phyloP scores from a whole-genome alignment of 306 rosid species.

The Mucuna pruriens region DNA sequence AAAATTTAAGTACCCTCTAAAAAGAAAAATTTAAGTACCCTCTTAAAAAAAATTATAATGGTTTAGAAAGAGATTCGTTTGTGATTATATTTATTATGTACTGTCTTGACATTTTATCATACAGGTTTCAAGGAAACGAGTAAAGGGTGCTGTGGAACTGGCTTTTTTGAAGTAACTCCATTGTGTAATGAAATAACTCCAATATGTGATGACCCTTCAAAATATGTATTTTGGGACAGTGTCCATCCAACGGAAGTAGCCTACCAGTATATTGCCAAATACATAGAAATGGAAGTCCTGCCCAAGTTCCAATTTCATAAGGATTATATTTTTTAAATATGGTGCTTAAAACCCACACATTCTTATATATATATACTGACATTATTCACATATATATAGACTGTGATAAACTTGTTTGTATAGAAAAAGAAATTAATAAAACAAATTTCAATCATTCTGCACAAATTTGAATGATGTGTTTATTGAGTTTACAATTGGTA shows the following conservation, averaged over 20 bases:
- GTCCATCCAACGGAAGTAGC: conserved; percentile 60
- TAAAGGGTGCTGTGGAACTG: conserved; percentile 66
- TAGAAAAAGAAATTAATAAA: no score
- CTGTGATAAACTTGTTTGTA: background rate
- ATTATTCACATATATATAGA: background rate
- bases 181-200: conserved; percentile 48
- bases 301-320: conserved; percentile 30
- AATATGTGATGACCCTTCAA: conserved; percentile 41
- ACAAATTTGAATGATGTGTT: background rate
- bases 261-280: conserved; percentile 36
- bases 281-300: conserved; percentile 37
- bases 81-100: background rate
- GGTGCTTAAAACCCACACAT: background rate
- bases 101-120: background rate
- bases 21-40: no score
- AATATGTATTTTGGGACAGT: conserved; percentile 69
- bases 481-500: no score
- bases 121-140: conserved; percentile 55
- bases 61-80: background rate
- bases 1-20: no score
- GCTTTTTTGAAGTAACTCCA: conserved; percentile 52
- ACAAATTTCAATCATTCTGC: background rate
- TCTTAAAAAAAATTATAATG: background rate
- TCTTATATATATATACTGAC: background rate
- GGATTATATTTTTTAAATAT: background rate